Evolutionary conservation across 768 basidiomycete species (phyloP).

Genomic region (Tremella mesenterica): DNA sequence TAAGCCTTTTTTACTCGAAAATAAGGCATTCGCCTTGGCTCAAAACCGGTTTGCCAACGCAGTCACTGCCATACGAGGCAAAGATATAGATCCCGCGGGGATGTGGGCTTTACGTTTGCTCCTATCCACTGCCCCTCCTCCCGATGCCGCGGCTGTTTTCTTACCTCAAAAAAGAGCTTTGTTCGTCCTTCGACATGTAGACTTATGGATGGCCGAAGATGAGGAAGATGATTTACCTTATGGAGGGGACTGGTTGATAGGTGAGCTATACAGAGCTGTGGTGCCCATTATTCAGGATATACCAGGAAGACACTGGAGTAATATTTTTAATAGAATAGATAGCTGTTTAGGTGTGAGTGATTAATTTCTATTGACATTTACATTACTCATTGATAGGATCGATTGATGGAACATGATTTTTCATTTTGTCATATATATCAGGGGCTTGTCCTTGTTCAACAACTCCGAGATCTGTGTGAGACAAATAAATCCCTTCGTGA

Average conservation of each 20-base stretch:
- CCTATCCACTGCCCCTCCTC: conserved; percentile 62
- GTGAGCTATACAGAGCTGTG: conserved; percentile 62
- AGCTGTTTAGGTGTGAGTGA: conserved; percentile 69
- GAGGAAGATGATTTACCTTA: conserved; percentile 56
- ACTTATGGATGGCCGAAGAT: conserved; percentile 63
- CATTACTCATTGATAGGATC: too few relatives aligned
- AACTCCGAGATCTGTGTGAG: conserved; percentile 59
- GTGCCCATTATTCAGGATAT: conserved; percentile 83
- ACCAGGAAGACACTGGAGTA: conserved; percentile 82
- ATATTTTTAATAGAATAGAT: conserved; percentile 81
- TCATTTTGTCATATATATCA: conserved; percentile 60
- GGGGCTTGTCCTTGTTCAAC: conserved; percentile 59
- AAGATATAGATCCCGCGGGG: conserved; percentile 61
- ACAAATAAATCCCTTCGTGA: conserved; percentile 67
- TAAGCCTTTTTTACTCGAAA: conserved; percentile 56
- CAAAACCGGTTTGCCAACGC: conserved; percentile 85
- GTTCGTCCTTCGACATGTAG: conserved; percentile 74
- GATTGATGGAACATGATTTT: too few relatives aligned
- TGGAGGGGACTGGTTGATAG: conserved; percentile 68
- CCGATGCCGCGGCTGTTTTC: conserved; percentile 72
- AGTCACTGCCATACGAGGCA: conserved; percentile 58
- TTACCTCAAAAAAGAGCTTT: conserved; percentile 75
- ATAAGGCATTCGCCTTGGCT: conserved; percentile 46
- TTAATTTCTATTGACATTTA: too few relatives aligned
- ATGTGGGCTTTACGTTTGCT: conserved; percentile 62